Evolutionary conservation across 2,329 filamentous ascomycete species (phyloP).

Genomic region (Chalaropsis ovoidea): DNA sequence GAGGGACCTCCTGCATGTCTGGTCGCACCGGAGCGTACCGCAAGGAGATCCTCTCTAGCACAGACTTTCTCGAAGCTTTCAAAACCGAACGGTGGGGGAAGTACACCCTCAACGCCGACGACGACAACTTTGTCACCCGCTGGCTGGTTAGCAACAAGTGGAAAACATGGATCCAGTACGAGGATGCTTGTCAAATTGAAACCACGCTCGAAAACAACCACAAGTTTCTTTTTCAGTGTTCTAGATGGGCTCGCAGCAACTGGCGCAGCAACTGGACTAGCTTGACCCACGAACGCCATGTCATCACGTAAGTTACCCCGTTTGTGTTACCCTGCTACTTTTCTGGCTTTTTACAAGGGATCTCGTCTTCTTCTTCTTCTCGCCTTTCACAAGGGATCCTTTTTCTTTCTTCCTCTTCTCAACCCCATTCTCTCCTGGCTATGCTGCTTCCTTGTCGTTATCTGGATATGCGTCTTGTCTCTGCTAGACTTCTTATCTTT

Average conservation of each 20-base stretch:
- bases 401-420: neutral
- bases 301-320: conserved; percentile 66
- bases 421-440: neutral
- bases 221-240: conserved; percentile 87
- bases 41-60: conserved; percentile 74
- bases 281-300: conserved; percentile 68
- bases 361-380: neutral
- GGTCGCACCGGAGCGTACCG: conserved; percentile 88
- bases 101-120: conserved; percentile 87
- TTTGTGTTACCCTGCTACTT: conserved; percentile 8
- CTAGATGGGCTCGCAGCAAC: conserved; percentile 92
- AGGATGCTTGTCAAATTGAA: conserved; percentile 79
- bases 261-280: conserved; percentile 96
- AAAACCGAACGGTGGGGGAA: conserved; percentile 83
- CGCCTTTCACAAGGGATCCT: neutral
- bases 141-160: conserved; percentile 88
- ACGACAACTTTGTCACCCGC: conserved; percentile 95
- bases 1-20: conserved; percentile 92
- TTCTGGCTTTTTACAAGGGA: neutral
- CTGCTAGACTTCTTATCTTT: neutral
- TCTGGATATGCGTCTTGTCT: neutral
- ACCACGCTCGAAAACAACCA: conserved; percentile 83
- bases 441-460: neutral
- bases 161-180: conserved; percentile 94
- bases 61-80: conserved; percentile 78